Evolutionary conservation across 768 basidiomycete species (phyloP).

Genomic region (Hydnomerulius pinastri): DNA sequence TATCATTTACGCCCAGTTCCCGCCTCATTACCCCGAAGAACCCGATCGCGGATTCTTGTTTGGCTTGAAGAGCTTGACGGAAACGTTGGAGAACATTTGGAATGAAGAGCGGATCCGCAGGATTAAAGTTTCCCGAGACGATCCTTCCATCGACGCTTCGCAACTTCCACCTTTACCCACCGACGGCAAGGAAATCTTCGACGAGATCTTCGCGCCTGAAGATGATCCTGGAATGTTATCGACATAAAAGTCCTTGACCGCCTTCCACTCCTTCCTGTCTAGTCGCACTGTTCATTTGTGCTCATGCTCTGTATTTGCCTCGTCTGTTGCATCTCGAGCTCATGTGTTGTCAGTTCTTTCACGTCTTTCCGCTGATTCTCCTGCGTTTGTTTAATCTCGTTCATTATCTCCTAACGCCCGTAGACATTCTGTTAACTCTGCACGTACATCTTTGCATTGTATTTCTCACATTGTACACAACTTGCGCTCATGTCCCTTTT

Average conservation of each 20-base stretch:
- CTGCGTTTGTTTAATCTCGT: neutral
- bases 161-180: constrained; percentile 65
- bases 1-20: constrained; percentile 87
- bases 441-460: neutral
- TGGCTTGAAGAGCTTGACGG: constrained; percentile 81
- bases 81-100: constrained; percentile 82
- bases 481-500: neutral
- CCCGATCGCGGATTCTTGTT: constrained; percentile 95
- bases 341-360: neutral
- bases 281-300: neutral
- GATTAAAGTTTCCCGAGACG: constrained; percentile 63
- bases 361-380: neutral
- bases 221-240: constrained; percentile 80
- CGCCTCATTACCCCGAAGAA: constrained; percentile 84
- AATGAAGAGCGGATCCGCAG: constrained; percentile 77
- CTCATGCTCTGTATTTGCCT: neutral
- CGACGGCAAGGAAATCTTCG: constrained; percentile 80
- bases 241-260: constrained; percentile 41
- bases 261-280: too few relatives aligned
- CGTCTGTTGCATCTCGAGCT: neutral
- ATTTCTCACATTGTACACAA: too few relatives aligned
- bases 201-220: constrained; percentile 65
- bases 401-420: neutral
- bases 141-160: constrained; percentile 43
- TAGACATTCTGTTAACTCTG: neutral